Conservation (phyloP, 2,329 filamentous ascomycete genomes). For the Aspergillus neotritici region DNA sequence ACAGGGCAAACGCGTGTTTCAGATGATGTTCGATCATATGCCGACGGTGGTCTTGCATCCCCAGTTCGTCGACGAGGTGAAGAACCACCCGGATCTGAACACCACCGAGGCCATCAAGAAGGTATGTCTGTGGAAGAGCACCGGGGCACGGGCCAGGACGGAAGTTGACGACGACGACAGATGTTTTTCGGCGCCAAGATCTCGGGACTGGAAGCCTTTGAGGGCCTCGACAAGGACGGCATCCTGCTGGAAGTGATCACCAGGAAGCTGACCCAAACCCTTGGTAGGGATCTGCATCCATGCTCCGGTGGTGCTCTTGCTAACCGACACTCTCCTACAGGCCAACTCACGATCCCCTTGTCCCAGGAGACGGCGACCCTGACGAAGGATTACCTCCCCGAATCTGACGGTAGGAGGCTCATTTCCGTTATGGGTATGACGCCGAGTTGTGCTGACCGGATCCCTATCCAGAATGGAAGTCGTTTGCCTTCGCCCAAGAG, state of each 20-base stretch:
- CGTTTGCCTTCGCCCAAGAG: slow-evolving; percentile 50
- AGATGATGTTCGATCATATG: slow-evolving; percentile 19
- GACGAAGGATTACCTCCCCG: slow-evolving; percentile 20
- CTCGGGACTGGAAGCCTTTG: slow-evolving; percentile 28
- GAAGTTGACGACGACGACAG: slow-evolving; percentile 13
- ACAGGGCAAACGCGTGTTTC: slow-evolving; percentile 23
- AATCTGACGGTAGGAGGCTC: slow-evolving; percentile 20
- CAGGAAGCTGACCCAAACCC: slow-evolving; percentile 27
- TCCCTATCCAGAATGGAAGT: slow-evolving; percentile 45
- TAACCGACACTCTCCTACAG: slow-evolving; percentile 9
- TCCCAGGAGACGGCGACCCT: slow-evolving; percentile 22
- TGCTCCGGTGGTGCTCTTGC: too few species aligned
- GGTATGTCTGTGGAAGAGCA: slow-evolving; percentile 3
- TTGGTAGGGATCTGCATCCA: slow-evolving; percentile 16
- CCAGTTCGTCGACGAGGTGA: slow-evolving; percentile 28
- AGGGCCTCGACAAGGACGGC: slow-evolving; percentile 7
- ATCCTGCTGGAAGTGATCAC: slow-evolving; percentile 22
- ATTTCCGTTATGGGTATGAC: neutral
- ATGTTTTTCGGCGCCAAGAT: slow-evolving; percentile 26
- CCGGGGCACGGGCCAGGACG: too few species aligned
- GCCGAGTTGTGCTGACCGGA: neutral
- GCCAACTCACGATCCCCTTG: slow-evolving; percentile 21
- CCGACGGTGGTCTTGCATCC: slow-evolving; percentile 28
- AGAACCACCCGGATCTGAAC: slow-evolving; percentile 25
- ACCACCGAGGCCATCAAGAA: slow-evolving; percentile 22